Conservation (phyloP, 768 basidiomycete species). For the Suillus occidentalis region DNA sequence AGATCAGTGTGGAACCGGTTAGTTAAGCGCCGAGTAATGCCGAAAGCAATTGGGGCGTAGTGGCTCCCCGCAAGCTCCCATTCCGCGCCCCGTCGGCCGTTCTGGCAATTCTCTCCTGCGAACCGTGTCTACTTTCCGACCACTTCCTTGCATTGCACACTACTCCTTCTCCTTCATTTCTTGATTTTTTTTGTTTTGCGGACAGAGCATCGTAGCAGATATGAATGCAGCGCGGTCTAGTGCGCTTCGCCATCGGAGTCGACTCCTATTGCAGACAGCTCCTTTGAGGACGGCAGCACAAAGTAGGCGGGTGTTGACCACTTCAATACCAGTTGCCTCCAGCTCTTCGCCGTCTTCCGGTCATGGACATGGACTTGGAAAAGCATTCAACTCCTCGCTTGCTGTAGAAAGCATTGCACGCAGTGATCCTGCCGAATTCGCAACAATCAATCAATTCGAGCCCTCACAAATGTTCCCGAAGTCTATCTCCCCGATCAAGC, state of each 20-base stretch:
- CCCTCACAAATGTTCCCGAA: background rate
- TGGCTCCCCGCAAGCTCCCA: background rate
- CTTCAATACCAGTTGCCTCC: constrained; percentile 4
- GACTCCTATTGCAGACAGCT: background rate
- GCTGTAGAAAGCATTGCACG: background rate
- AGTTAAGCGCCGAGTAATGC: constrained; percentile 4
- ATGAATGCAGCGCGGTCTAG: constrained; percentile 1
- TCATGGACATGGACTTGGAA: background rate
- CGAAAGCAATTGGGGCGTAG: background rate
- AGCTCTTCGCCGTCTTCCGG: background rate
- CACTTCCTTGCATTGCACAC: background rate
- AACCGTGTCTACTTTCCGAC: background rate
- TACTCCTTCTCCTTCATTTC: background rate
- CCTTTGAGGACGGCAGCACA: background rate
- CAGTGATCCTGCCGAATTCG: background rate
- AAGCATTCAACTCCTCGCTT: constrained; percentile 6
- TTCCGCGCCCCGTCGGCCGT: constrained; percentile 3
- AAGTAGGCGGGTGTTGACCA: constrained; percentile 1
- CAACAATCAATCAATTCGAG: background rate
- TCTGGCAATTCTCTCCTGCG: background rate
- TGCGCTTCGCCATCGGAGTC: background rate
- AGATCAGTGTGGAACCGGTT: background rate
- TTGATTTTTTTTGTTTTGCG: background rate
- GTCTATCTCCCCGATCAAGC: constrained; percentile 29
- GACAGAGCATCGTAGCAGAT: background rate